These are phyloP conservation scores for Neocallimastix lanati DNA, from an alignment of 192 early-diverging fungal species.

Conservation along the genomic window DNA sequence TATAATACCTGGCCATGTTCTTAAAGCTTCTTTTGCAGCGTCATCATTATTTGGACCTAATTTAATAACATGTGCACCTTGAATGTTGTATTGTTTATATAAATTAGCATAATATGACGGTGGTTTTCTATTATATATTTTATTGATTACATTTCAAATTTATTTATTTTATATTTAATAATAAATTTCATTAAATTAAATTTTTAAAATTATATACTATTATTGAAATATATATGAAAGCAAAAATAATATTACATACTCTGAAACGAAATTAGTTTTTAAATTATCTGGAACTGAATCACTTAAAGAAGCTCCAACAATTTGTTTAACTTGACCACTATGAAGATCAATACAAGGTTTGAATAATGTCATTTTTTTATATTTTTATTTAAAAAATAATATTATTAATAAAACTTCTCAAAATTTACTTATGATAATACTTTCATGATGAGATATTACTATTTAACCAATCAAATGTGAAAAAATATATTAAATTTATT, in stretches of 20 bases:
- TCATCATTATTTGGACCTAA: constrained; percentile 63
- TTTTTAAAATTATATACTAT: too few relatives aligned
- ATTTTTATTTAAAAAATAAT: background rate
- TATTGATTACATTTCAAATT: too few relatives aligned
- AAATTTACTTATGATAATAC: too few relatives aligned
- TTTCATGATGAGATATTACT: too few relatives aligned
- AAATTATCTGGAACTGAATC: constrained; percentile 25
- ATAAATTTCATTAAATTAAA: too few relatives aligned
- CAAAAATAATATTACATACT: constrained; percentile 11
- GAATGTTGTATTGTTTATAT: constrained; percentile 50
- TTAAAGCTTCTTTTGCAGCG: constrained; percentile 65
- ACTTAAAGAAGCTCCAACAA: constrained; percentile 82
- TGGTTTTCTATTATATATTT: constrained; percentile 25
- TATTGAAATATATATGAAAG: background rate
- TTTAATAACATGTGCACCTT: constrained; percentile 88
- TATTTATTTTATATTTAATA: background rate
- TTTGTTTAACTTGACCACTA: constrained; percentile 93
- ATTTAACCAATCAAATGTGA: too few relatives aligned
- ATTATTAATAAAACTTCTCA: background rate
- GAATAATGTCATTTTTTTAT: constrained; percentile 36
- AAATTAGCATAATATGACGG: constrained; percentile 65
- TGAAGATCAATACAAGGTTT: constrained; percentile 98
- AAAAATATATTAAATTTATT: too few relatives aligned
- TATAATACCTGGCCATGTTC: constrained; percentile 53
- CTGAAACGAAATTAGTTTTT: constrained; percentile 84